phyloP scores from a whole-genome alignment of 441 rosid genomes.

The Populus hybrid region DNA sequence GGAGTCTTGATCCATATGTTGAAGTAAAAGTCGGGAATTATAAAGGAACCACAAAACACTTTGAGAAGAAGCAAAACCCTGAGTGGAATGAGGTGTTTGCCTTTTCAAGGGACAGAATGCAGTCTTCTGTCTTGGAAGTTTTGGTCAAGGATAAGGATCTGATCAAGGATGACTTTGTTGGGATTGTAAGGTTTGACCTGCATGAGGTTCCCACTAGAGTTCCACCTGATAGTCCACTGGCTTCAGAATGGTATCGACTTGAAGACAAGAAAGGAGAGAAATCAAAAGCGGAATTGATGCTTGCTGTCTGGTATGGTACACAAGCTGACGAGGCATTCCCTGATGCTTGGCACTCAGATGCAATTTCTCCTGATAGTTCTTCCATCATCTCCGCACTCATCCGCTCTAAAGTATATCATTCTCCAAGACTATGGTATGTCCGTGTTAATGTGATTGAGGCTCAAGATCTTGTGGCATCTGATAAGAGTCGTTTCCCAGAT shows the following conservation, averaged over 20 bases:
- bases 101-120: constrained; percentile 66
- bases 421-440: constrained; percentile 91
- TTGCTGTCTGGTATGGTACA: constrained; percentile 91
- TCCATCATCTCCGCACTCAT: constrained; percentile 38
- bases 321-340: constrained; percentile 96
- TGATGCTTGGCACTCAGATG: constrained; percentile 85
- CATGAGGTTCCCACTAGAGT: constrained; percentile 69
- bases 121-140: constrained; percentile 64
- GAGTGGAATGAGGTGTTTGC: constrained; percentile 93
- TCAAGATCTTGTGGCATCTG: constrained; percentile 63
- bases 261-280: constrained; percentile 65
- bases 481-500: constrained; percentile 60
- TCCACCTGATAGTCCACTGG: constrained; percentile 86
- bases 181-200: constrained; percentile 62
- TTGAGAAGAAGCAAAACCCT: constrained; percentile 71
- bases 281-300: constrained; percentile 72
- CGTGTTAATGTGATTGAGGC: constrained; percentile 82
- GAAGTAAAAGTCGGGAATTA: constrained; percentile 87
- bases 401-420: constrained; percentile 87
- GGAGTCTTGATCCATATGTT: constrained; percentile 84
- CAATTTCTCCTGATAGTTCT: constrained; percentile 52
- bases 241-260: constrained; percentile 85
- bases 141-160: constrained; percentile 76
- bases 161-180: constrained; percentile 72
- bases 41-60: constrained; percentile 64